A percentile compares a stretch with the other conserved stretches of the same genome.
phyloP scores from a whole-genome alignment of 768 basidiomycete genomes.

The Daedalea quercina region DNA sequence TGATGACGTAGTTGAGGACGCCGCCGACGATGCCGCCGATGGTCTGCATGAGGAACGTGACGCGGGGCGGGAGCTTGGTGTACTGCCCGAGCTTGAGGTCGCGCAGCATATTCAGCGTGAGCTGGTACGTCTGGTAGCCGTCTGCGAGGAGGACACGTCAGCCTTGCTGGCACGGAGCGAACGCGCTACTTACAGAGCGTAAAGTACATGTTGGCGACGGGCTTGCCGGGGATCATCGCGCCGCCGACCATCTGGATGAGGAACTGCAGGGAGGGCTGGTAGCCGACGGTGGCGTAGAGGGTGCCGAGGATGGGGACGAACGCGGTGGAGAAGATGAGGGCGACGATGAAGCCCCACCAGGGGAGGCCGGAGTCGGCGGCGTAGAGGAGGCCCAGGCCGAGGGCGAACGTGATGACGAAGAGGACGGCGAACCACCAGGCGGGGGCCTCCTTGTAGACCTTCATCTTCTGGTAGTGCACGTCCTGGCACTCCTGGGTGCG shows the following conservation, averaged over 20 bases:
- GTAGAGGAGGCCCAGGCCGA: slow-evolving; percentile 34
- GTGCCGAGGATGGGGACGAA: slow-evolving; percentile 51
- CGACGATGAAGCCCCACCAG: slow-evolving; percentile 45
- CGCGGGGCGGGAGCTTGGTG: slow-evolving; percentile 56
- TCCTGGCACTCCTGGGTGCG: slow-evolving; percentile 22
- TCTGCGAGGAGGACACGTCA: slow-evolving; percentile 4
- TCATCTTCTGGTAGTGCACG: slow-evolving; percentile 49
- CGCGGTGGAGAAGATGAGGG: slow-evolving; percentile 43
- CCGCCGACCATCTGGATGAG: slow-evolving; percentile 21
- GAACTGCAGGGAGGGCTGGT: slow-evolving; percentile 21
- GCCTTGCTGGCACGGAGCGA: slow-evolving; percentile 31
- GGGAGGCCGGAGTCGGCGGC: slow-evolving; percentile 34
- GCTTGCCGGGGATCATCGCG: slow-evolving; percentile 20
- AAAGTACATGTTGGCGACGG: slow-evolving; percentile 31
- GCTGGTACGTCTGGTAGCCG: slow-evolving; percentile 13
- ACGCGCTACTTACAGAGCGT: slow-evolving; percentile 32
- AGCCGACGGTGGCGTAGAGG: slow-evolving; percentile 28
- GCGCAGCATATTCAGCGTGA: slow-evolving; percentile 45
- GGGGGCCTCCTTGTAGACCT: slow-evolving; percentile 36
- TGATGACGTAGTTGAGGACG: slow-evolving; percentile 34
- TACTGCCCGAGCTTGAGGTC: slow-evolving; percentile 54
- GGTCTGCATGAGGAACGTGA: slow-evolving; percentile 39
- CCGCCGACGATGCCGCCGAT: slow-evolving; percentile 47
- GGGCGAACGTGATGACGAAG: slow-evolving; percentile 36
- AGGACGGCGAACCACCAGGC: slow-evolving; percentile 45